Percentiles rank a stretch among this genome's conserved stretches.
Evolutionary conservation across 2,329 filamentous ascomycete genomes (phyloP).

Genomic region (Aspergillus ustus): DNA sequence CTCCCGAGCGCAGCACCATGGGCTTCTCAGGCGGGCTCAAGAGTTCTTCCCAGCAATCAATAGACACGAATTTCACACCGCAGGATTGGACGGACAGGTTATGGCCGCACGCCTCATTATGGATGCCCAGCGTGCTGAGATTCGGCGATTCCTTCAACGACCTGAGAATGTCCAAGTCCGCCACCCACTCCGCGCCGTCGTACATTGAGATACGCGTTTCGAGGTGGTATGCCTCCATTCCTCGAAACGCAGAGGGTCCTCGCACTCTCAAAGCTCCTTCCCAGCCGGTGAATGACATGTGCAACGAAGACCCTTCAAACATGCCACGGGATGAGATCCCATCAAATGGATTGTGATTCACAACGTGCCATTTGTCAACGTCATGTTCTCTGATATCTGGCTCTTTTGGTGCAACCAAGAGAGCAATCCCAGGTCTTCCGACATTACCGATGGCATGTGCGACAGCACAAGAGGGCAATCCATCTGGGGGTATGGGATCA

Average conservation of each 20-base stretch:
- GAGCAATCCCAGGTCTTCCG: constrained; percentile 13
- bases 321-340: neutral
- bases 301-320: constrained; percentile 15
- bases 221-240: constrained; percentile 2
- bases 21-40: neutral
- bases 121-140: neutral
- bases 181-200: constrained; percentile 4
- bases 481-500: neutral
- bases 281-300: constrained; percentile 17
- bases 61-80: neutral
- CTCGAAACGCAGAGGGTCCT: neutral
- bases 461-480: constrained; percentile 1
- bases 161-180: neutral
- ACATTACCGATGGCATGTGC: constrained; percentile 13
- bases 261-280: constrained; percentile 7
- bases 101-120: neutral
- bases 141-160: neutral
- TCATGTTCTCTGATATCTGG: constrained; percentile 6
- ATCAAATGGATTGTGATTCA: constrained; percentile 16
- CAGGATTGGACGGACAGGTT: neutral
- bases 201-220: constrained; percentile 7
- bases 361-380: constrained; percentile 14
- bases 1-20: constrained; percentile 2
- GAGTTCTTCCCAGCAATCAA: constrained; percentile 8
- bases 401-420: constrained; percentile 5